Evolutionary conservation across 2,329 filamentous ascomycete species (phyloP).

Genomic region (Stemphylium lycopersici): DNA sequence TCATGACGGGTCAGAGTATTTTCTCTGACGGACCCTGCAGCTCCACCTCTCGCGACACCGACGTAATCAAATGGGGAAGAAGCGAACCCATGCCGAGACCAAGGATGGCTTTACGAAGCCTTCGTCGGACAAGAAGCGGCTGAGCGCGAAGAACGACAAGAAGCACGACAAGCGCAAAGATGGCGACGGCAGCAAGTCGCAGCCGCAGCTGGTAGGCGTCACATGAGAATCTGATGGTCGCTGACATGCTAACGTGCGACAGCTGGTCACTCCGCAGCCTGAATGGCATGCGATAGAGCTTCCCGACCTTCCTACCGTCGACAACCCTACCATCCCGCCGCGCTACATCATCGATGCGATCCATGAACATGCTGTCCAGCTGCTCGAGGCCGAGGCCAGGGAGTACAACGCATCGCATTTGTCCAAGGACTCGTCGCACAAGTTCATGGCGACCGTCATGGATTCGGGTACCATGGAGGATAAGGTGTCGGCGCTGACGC

Average conservation of each 20-base stretch:
- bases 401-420: slow-evolving; percentile 74
- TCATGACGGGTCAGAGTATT: slow-evolving; percentile 47
- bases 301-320: slow-evolving; percentile 56
- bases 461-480: slow-evolving; percentile 93
- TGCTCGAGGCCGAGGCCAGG: slow-evolving; percentile 79
- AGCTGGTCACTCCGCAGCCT: slow-evolving; percentile 66
- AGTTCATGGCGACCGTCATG: slow-evolving; percentile 98
- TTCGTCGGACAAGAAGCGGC: slow-evolving; percentile 38
- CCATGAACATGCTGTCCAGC: slow-evolving; percentile 72
- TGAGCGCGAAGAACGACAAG: slow-evolving; percentile 36
- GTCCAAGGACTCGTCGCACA: slow-evolving; percentile 84
- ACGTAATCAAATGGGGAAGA: slow-evolving; percentile 49
- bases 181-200: slow-evolving; percentile 39
- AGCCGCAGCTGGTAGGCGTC: slow-evolving; percentile 39
- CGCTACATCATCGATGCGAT: slow-evolving; percentile 62
- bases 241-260: slow-evolving; percentile 24
- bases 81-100: slow-evolving; percentile 50
- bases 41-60: slow-evolving; percentile 31
- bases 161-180: slow-evolving; percentile 41
- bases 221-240: neutral
- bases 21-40: slow-evolving; percentile 48
- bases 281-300: slow-evolving; percentile 71
- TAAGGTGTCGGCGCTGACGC: slow-evolving; percentile 92
- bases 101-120: slow-evolving; percentile 50
- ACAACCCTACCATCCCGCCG: slow-evolving; percentile 56